Conservation (phyloP, 352 stramenopile genomes). For the Phytopythium cucurbitacearum region DNA sequence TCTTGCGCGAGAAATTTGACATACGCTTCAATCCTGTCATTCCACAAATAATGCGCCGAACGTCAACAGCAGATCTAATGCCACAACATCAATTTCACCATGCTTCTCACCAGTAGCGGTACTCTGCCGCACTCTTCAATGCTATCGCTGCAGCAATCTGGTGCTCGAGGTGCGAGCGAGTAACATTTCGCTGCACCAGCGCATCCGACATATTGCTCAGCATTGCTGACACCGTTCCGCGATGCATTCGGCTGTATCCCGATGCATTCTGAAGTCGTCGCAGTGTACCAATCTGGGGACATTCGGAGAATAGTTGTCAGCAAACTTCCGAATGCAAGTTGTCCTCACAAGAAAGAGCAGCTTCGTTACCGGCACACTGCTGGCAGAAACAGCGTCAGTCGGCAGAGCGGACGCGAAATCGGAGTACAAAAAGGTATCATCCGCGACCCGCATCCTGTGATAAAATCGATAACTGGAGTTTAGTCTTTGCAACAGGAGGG, state of each 20-base stretch:
- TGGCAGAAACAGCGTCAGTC: slow-evolving; percentile 60
- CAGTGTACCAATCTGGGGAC: slow-evolving; percentile 61
- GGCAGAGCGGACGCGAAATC: slow-evolving; percentile 72
- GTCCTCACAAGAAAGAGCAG: background rate
- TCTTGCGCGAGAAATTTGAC: slow-evolving; percentile 76
- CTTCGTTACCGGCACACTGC: slow-evolving; percentile 54
- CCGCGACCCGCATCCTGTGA: slow-evolving; percentile 77
- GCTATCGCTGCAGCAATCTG: slow-evolving; percentile 59
- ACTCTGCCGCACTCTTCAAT: slow-evolving; percentile 70
- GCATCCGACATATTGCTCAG: slow-evolving; percentile 66
- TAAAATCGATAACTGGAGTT: slow-evolving; percentile 1
- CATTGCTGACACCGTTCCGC: slow-evolving; percentile 64
- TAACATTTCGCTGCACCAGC: slow-evolving; percentile 76
- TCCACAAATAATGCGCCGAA: background rate
- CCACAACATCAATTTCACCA: background rate
- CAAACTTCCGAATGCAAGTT: too few species aligned
- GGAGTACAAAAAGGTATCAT: slow-evolving; percentile 84
- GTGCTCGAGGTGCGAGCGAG: slow-evolving; percentile 79
- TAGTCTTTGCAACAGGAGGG: background rate
- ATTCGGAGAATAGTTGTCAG: background rate
- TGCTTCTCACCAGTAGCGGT: slow-evolving; percentile 69
- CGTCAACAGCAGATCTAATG: slow-evolving; percentile 2
- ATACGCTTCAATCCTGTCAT: slow-evolving; percentile 71
- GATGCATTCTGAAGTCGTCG: slow-evolving; percentile 81
- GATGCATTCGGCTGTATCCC: slow-evolving; percentile 62